Base-by-base conservation (phyloP, 176 grass and related monocot species). In the Tillandsia leiboldiana region DNA sequence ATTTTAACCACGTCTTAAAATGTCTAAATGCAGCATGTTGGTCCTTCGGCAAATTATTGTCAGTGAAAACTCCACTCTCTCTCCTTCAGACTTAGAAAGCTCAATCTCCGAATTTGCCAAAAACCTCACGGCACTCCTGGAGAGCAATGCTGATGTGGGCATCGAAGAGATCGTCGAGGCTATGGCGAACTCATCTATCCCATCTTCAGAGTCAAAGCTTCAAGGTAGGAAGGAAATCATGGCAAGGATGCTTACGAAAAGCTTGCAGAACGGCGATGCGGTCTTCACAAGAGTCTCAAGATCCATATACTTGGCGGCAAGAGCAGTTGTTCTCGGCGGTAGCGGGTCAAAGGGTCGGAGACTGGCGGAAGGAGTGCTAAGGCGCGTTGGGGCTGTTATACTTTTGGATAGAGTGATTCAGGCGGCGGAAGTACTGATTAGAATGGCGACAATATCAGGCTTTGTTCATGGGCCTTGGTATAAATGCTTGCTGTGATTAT, bases 381-480 rank as follows among this genome's bases (percentile, higher is more conserved):
- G 80, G 17, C 83, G 87, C 23, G 51, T 93, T 0, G 82, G 94
- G 0, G 84, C 82, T 1, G 63, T 51, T 0, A 77, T 75, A 33
- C 84, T 99, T 6, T 11, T 70, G 0, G 63, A 80, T 12, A 59
- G 67, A 26, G 79, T 93, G 52, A 66, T 90, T 62, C 87, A 82
- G 28, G 77, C 82, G 0, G 70, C 72, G 9, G 84, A 83, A 47
- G 67, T 62, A 54, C 63, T 99, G 63, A 74, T 93, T 9, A 86
- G 51, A 23, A 70, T 82, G 69, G 94, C 84, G 2, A 79, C 69
- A 0, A 59, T 87, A 12, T 87, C 94, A 2, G 80, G 75, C 68
- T 66, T 78, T 20, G 89, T 93, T 59, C 89, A 99, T 22, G 87
- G 84, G 10, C 87, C 80, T 6, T 97, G 94, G 94, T 97, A 90